Percentiles rank a stretch among this genome's conserved stretches.
phyloP scores from a whole-genome alignment of 164 flowering plant genomes.

The Vitis rotundifolia region DNA sequence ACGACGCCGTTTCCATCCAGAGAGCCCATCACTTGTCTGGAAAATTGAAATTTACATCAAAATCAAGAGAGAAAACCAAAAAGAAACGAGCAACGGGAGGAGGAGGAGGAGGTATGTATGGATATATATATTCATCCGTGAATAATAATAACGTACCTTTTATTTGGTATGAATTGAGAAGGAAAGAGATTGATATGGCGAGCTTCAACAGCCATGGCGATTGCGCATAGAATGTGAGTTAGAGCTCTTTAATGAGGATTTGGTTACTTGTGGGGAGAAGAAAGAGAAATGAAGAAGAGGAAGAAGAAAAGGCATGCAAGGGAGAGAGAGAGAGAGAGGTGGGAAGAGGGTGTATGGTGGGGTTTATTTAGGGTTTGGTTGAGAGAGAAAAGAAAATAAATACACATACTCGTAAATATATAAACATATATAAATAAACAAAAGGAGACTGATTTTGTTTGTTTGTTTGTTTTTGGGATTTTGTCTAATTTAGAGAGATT shows the following conservation, averaged over 20 bases:
- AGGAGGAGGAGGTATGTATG: no score
- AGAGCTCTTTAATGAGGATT: neutral
- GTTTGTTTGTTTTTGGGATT: conserved; percentile 12
- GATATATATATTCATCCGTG: no score
- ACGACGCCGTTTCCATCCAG: conserved; percentile 16
- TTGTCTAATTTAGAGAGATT: conserved; percentile 11
- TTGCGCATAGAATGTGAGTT: neutral
- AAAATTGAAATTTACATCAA: neutral
- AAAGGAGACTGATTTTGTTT: conserved; percentile 5
- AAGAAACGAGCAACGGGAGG: neutral
- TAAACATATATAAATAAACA: neutral
- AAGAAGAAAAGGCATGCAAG: conserved; percentile 23
- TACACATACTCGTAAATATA: neutral
- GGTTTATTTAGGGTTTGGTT: conserved; percentile 27
- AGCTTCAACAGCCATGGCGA: conserved; percentile 47
- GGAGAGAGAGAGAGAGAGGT: conserved; percentile 5
- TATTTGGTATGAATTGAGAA: conserved; percentile 24
- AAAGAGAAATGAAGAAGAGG: neutral
- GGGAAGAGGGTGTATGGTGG: conserved; percentile 15
- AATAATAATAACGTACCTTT: conserved; percentile 13
- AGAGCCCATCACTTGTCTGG: conserved; percentile 26
- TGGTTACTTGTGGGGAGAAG: conserved; percentile 1
- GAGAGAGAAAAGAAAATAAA: conserved; percentile 7
- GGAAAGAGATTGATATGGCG: conserved; percentile 28
- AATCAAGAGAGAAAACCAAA: neutral